Percentiles rank a stretch among this genome's conserved stretches.
phyloP scores from a whole-genome alignment of 2,329 filamentous ascomycete genomes.

The Ceratocystis destructans region DNA sequence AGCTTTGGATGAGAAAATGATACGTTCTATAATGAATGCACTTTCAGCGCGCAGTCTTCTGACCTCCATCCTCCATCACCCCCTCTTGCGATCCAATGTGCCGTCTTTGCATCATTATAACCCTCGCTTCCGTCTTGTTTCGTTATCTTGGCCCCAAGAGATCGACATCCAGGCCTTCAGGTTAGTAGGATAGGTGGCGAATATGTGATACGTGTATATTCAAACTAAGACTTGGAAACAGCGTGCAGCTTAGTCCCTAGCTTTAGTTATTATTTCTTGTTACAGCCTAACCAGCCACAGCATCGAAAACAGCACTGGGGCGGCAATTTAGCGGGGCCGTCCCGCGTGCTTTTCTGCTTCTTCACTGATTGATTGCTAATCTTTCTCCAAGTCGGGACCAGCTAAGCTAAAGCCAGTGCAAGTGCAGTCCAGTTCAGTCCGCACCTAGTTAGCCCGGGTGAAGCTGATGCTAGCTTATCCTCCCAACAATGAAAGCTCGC shows the following conservation, averaged over 20 bases:
- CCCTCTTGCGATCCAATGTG: no score
- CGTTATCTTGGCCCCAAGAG: no score
- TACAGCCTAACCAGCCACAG: not conserved
- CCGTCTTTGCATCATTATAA: no score
- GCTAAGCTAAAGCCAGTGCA: no score
- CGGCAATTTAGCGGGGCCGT: not conserved
- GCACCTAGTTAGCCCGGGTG: not conserved
- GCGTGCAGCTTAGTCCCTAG: no score
- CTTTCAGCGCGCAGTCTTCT: not conserved
- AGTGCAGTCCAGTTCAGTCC: not conserved
- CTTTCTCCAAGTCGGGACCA: not conserved
- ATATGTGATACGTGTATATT: no score
- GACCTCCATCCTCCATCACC: no score
- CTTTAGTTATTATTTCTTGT: no score
- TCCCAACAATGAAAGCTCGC: slow-evolving; percentile 6
- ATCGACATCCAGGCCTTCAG: no score
- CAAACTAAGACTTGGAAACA: no score
- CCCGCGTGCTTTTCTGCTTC: not conserved
- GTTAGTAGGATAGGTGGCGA: no score
- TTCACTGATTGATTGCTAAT: not conserved
- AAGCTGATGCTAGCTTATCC: not conserved
- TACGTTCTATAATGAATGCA: not conserved
- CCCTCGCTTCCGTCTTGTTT: no score
- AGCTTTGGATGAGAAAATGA: not conserved
- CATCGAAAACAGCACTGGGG: not conserved